phyloP scores from a whole-genome alignment of 73 alveolate genomes.

The Durusdinium trenchii region DNA sequence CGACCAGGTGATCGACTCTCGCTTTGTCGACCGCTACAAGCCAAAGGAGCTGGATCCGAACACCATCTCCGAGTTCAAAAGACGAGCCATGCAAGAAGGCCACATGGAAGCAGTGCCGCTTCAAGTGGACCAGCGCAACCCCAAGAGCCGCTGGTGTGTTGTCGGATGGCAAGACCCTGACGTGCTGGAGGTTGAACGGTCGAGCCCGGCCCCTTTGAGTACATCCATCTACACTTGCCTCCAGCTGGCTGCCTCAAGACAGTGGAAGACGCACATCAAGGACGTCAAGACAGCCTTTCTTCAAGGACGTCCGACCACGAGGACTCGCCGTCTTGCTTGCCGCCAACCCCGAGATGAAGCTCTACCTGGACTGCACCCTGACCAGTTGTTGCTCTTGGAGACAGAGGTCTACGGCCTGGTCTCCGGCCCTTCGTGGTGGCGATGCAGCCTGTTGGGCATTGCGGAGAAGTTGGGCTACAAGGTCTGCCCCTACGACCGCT shows the following conservation, averaged over 20 bases:
- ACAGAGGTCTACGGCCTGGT: conserved; percentile 48
- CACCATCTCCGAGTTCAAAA: background rate
- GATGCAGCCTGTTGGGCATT: background rate
- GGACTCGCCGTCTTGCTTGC: background rate
- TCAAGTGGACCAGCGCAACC: background rate
- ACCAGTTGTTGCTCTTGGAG: background rate
- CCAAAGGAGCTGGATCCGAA: background rate
- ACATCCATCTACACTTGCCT: background rate
- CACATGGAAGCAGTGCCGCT: background rate
- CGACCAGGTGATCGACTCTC: background rate
- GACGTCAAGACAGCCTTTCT: conserved; percentile 49
- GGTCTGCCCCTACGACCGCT: background rate
- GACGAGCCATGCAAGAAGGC: background rate
- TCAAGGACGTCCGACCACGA: background rate
- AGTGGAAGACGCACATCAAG: background rate
- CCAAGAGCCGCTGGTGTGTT: conserved; percentile 15
- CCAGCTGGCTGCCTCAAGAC: background rate
- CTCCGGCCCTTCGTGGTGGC: conserved; percentile 10
- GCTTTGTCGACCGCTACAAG: conserved; percentile 6
- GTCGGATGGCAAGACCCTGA: conserved; percentile 20
- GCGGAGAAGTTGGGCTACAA: background rate
- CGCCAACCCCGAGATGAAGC: background rate
- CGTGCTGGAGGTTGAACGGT: background rate
- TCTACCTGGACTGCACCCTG: background rate
- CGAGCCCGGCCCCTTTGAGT: background rate